These are phyloP conservation scores for Fonsecaea monophora DNA, from an alignment of 2,329 filamentous ascomycete genomes.

Conservation along the genomic window DNA sequence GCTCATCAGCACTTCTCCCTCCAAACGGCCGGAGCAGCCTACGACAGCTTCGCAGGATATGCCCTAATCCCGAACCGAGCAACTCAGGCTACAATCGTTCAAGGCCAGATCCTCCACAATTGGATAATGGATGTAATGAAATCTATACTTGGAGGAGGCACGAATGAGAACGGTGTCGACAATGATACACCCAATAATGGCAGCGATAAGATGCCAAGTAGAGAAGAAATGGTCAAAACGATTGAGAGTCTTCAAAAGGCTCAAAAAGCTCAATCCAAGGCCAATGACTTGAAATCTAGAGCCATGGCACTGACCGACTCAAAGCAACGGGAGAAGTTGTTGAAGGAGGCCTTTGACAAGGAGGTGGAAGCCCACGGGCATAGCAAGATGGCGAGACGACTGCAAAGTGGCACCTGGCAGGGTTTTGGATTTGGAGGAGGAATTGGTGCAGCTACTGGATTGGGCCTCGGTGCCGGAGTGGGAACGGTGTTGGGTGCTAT, in stretches of 20 bases:
- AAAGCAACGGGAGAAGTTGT: constrained; percentile 30
- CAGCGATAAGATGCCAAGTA: constrained; percentile 7
- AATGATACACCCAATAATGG: neutral
- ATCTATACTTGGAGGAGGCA: constrained; percentile 6
- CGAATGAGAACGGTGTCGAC: neutral
- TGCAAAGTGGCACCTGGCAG: constrained; percentile 34
- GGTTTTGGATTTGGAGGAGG: constrained; percentile 34
- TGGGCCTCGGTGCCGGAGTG: constrained; percentile 30
- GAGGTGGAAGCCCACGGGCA: constrained; percentile 35
- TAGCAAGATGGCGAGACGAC: constrained; percentile 34
- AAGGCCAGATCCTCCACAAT: neutral
- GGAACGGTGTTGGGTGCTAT: constrained; percentile 31
- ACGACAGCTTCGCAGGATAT: neutral
- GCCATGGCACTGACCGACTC: constrained; percentile 31
- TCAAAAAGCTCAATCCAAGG: constrained; percentile 33
- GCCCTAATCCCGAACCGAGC: neutral
- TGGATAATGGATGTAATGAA: constrained; percentile 16
- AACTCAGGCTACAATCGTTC: neutral
- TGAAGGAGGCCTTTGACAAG: constrained; percentile 35
- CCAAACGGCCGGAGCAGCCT: neutral
- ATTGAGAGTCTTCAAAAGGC: constrained; percentile 32
- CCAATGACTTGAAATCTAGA: constrained; percentile 31
- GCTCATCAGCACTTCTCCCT: neutral
- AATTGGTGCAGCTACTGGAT: constrained; percentile 33
- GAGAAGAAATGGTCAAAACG: constrained; percentile 31